Conservation (phyloP, 148 eudicot genomes). For the Rhododendron henanense region DNA sequence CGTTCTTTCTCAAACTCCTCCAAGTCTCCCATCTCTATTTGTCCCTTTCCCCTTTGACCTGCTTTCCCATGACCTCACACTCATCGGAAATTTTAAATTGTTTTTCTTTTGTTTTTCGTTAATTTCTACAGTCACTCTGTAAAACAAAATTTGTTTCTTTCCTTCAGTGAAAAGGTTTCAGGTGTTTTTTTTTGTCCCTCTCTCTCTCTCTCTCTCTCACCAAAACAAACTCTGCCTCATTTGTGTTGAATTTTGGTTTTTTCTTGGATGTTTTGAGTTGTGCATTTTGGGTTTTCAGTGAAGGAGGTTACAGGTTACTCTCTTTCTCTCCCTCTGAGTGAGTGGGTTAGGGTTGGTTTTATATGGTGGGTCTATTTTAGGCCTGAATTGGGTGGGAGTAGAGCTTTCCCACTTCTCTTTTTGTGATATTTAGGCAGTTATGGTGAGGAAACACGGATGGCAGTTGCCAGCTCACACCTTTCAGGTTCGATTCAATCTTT, state of each 20-base stretch:
- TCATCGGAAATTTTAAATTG: neutral
- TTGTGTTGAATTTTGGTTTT: neutral
- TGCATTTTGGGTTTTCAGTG: neutral
- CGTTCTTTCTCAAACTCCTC: neutral
- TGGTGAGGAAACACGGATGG: constrained; percentile 98
- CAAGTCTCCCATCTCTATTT: neutral
- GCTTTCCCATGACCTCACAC: neutral
- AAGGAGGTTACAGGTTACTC: neutral
- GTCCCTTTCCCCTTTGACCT: neutral
- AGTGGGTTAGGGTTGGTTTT: neutral
- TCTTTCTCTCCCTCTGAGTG: neutral
- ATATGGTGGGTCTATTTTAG: neutral
- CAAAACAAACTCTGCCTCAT: neutral
- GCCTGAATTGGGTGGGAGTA: neutral
- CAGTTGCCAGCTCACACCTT: constrained; percentile 93
- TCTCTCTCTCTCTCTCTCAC: neutral
- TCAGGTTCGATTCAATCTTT: constrained; percentile 48
- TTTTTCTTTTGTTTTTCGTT: neutral
- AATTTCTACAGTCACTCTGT: neutral
- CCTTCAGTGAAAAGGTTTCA: neutral
- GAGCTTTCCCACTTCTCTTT: neutral
- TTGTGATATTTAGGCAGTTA: constrained; percentile 24
- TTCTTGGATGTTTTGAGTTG: neutral
- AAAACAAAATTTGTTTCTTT: neutral
- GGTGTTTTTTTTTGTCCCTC: neutral